Evolutionary conservation across 495 filamentous ascomycete species (phyloP), one percentile per base, ranked within the genome.

Genomic region (Penicillium nucicola): DNA sequence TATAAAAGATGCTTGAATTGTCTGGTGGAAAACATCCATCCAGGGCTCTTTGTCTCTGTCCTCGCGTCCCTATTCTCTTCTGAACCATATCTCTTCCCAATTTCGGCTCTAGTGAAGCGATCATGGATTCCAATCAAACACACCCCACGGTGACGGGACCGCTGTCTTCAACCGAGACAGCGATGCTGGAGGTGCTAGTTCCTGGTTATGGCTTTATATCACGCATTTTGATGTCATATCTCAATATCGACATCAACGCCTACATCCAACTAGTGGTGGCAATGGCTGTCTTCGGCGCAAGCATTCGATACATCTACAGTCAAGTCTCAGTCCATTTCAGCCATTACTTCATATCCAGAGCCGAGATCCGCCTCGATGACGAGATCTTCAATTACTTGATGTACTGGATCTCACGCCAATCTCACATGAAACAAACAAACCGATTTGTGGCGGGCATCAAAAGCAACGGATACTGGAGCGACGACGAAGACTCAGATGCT

Each of bases 151-250:
- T 62, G 10, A 48, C 45, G 15, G 53, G 31, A 17, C 34, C 41
- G 14, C 40, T 60, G 10, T 53, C 50, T 3, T 48, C 58, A 1
- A 50, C 63, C 8, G 71, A 74, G 15, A 65, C 66, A 1, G 61
- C 57, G n/a, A 70, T 90, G n/a, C 74, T 92, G 13, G 86, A 92
- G 52, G 74, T 80, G 20, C 77, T 92, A 62, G 82, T 92, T 47
- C 88, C 88, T 0, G 88, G 87, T 13, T 90, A 88, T 64, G 77
- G 82, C 1, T 61, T 86, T 53, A 70, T 88, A 43, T 83, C 84
- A 0, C 67, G 77, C 2, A 76, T 83, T 19, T 55, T 88, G 5
- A 65, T 79, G 6, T 79, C 80, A 20, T 78, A 82, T 45, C 67
- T 88, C 2, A 76, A 83, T 36, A 77, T 95, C 63, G 88, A 95